Conservation (phyloP, 768 basidiomycete genomes). For the Russula compacta region DNA sequence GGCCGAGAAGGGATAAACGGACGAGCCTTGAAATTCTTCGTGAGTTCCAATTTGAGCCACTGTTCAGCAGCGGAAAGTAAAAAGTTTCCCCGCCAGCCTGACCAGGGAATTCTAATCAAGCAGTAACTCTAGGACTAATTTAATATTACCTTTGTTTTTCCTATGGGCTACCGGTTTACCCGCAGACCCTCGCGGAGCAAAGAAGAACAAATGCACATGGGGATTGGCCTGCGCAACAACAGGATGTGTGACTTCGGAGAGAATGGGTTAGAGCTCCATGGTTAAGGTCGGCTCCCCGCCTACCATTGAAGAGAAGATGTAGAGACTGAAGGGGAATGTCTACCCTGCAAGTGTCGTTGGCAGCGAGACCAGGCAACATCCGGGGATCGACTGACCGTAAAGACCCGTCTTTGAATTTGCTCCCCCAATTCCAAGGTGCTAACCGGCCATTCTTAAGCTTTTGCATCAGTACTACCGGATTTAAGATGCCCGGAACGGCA, state of each 20-base stretch:
- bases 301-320: constrained; percentile 85
- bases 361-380: neutral
- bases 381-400: constrained; percentile 44
- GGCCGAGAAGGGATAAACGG: neutral
- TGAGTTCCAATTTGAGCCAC: constrained; percentile 89
- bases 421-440: constrained; percentile 92
- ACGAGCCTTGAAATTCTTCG: constrained; percentile 85
- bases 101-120: neutral
- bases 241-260: constrained; percentile 66
- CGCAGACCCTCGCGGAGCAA: constrained; percentile 79
- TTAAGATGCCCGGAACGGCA: constrained; percentile 90
- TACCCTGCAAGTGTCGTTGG: constrained; percentile 41
- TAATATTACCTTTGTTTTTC: constrained; percentile 68
- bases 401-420: constrained; percentile 88
- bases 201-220: constrained; percentile 91
- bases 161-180: constrained; percentile 92
- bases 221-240: constrained; percentile 93
- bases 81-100: constrained; percentile 94
- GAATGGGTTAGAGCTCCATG: neutral
- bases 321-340: constrained; percentile 90
- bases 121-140: neutral
- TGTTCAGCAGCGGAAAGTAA: constrained; percentile 87
- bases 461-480: constrained; percentile 93
- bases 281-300: neutral
- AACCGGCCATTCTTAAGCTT: constrained; percentile 73